A percentile compares a stretch with the other conserved stretches of the same genome.
Evolutionary conservation across 768 basidiomycete genomes (phyloP).

Genomic region (Mrakia frigida): DNA sequence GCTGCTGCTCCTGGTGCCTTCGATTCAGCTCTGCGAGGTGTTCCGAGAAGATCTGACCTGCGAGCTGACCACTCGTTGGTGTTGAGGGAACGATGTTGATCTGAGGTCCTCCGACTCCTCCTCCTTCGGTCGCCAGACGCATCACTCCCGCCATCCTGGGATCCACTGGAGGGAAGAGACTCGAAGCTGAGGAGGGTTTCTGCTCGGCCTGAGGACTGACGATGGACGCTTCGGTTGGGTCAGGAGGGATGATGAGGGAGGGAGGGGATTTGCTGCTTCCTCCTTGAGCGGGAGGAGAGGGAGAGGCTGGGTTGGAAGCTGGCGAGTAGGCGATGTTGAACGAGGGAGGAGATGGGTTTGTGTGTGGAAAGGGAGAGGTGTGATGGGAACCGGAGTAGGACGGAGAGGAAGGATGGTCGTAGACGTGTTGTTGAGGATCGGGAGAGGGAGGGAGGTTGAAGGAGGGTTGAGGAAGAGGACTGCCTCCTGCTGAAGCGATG

Average conservation of each 20-base stretch:
- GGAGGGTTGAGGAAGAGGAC: background rate
- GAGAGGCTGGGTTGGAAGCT: background rate
- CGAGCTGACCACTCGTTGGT: slow-evolving; percentile 24
- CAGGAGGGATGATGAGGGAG: slow-evolving; percentile 1
- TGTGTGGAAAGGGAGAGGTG: background rate
- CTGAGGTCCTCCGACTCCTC: slow-evolving; percentile 16
- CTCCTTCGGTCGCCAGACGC: slow-evolving; percentile 13
- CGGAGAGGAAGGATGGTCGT: background rate
- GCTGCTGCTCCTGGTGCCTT: slow-evolving; percentile 6
- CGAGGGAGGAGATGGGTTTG: background rate
- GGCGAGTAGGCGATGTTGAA: slow-evolving; percentile 8
- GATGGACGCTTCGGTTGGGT: background rate
- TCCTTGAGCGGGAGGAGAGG: slow-evolving; percentile 1
- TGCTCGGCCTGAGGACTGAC: background rate
- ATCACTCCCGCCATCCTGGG: slow-evolving; percentile 9
- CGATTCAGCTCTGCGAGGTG: slow-evolving; percentile 9
- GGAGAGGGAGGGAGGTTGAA: background rate
- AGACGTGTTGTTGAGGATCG: background rate
- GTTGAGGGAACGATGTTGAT: slow-evolving; percentile 27
- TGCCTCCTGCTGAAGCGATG: slow-evolving; percentile 10
- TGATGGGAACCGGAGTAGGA: background rate
- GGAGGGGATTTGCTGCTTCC: slow-evolving; percentile 16
- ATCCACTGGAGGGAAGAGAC: slow-evolving; percentile 20
- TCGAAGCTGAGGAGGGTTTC: background rate
- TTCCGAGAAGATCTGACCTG: slow-evolving; percentile 8